phyloP scores from a whole-genome alignment of 2,329 filamentous ascomycete species.

The Beauveria rudraprayagi region DNA sequence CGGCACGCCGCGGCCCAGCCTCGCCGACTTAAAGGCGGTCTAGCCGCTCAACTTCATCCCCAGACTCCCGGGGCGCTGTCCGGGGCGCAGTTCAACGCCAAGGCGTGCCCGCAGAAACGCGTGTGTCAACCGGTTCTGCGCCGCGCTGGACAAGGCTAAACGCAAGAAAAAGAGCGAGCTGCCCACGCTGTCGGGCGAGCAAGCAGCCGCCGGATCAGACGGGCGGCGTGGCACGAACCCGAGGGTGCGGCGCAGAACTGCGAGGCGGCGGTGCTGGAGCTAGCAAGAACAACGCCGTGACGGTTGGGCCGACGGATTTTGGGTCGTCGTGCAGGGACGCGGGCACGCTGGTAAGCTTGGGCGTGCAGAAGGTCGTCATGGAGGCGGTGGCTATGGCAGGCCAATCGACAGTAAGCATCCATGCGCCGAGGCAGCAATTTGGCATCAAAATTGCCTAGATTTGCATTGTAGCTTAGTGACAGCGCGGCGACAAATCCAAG shows the following conservation, averaged over 20 bases:
- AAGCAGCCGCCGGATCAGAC: conserved; percentile 42
- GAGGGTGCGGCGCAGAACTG: conserved; percentile 37
- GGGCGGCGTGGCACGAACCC: conserved; percentile 37
- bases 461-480: neutral
- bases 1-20: conserved; percentile 38
- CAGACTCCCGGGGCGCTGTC: conserved; percentile 48
- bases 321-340: conserved; percentile 50
- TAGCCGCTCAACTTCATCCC: conserved; percentile 62
- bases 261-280: conserved; percentile 32
- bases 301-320: conserved; percentile 55
- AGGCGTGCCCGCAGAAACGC: conserved; percentile 50
- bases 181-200: conserved; percentile 40
- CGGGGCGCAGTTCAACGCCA: conserved; percentile 39
- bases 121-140: conserved; percentile 56
- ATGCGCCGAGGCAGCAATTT: conserved; percentile 55
- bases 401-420: conserved; percentile 41
- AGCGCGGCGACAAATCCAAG: neutral
- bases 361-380: conserved; percentile 48
- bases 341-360: conserved; percentile 47
- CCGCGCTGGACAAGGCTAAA: conserved; percentile 33
- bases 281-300: conserved; percentile 48
- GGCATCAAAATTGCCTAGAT: conserved; percentile 31
- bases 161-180: conserved; percentile 22
- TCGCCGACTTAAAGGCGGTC: conserved; percentile 62
- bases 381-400: conserved; percentile 33